Conservation (phyloP, 208 protist genomes). For the Acanthamoeba sp. region DNA sequence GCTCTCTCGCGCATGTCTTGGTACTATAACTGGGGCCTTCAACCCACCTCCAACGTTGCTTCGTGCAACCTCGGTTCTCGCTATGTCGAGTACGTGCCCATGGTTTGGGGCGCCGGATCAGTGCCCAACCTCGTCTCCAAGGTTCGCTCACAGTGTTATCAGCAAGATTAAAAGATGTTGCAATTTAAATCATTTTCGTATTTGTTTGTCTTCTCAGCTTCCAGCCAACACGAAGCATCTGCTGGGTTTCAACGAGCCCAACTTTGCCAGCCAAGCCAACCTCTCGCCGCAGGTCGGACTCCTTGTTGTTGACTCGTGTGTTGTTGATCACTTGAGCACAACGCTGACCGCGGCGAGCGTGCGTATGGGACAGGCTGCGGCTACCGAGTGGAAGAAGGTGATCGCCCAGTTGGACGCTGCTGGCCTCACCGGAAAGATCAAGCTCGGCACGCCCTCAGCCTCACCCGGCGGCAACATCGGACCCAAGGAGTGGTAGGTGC, state of each 20-base stretch:
- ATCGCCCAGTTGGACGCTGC: not conserved
- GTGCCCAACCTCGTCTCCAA: constrained; percentile 25
- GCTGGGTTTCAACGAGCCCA: constrained; percentile 39
- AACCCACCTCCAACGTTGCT: not conserved
- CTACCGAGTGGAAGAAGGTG: constrained; percentile 30
- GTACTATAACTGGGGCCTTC: not conserved
- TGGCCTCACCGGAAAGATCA: constrained; percentile 7
- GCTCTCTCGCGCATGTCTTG: constrained; percentile 15
- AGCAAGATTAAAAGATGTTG: not conserved
- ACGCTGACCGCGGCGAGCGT: no score
- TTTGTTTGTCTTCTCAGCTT: not conserved
- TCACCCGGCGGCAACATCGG: not conserved
- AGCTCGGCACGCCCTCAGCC: not conserved
- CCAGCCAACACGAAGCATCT: not conserved
- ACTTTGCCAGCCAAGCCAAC: not conserved
- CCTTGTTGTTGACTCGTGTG: not conserved
- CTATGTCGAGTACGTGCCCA: constrained; percentile 17
- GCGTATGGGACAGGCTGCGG: constrained; percentile 5
- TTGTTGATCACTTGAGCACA: not conserved
- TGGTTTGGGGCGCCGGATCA: not conserved
- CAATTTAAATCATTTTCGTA: no score
- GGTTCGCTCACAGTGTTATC: not conserved
- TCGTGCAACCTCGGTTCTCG: not conserved
- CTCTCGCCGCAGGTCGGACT: not conserved
- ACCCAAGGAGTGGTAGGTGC: not conserved